Base-by-base conservation (phyloP, 768 basidiomycete species). In the Leccinum broughii region DNA sequence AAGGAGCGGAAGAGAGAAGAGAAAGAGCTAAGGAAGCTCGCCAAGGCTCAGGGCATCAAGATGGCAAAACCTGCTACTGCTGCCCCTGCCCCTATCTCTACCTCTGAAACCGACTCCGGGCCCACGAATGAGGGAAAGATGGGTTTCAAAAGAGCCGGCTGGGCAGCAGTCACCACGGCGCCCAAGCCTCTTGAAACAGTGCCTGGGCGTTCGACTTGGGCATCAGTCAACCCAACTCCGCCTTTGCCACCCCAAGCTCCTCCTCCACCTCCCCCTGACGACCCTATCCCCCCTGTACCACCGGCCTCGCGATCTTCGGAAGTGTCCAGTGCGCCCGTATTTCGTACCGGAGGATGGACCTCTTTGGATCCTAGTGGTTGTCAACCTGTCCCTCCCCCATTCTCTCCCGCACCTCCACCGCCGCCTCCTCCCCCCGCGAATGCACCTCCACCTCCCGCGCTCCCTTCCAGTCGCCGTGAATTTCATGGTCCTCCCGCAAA, bases 1-100 rank as follows among this genome's bases (percentile, higher is more conserved):
- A 93, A 93, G 73, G 92, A 94, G 70, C 82, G 89, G 6, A 90
- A 86, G 71, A 81, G 91, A 41, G 92, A 94, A 72, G 91, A 93
- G 72, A 92, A 89, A 71, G 90, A 93, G 67, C 78, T 93, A 26
- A 79, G 90, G 58, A 92, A 92, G 72, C 85, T 93, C 32, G 92
- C 92, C 7, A 88, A 86, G 54, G 92, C 92, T 1, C 86, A 83
- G 41, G 92, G 92, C 4, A 84, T 94, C 69, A 90, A 82, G 73
- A 84, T 93, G 64, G 64, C 72, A 9, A 77, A 74, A 58, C 77
- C 76, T 48, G 24, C 62, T 6, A 52, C 59, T 49, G 59, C 73
- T 24, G 50, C 54, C 52, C 50, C 71, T 20, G 9, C 46, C 51
- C 55, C 72, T 54, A 53, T 64, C 22, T 28, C 57, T 15, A 35